Percentiles rank a stretch among this genome's conserved stretches.
Evolutionary conservation across 495 filamentous ascomycete genomes (phyloP).

Genomic region (Astrothelium macrocarpum): DNA sequence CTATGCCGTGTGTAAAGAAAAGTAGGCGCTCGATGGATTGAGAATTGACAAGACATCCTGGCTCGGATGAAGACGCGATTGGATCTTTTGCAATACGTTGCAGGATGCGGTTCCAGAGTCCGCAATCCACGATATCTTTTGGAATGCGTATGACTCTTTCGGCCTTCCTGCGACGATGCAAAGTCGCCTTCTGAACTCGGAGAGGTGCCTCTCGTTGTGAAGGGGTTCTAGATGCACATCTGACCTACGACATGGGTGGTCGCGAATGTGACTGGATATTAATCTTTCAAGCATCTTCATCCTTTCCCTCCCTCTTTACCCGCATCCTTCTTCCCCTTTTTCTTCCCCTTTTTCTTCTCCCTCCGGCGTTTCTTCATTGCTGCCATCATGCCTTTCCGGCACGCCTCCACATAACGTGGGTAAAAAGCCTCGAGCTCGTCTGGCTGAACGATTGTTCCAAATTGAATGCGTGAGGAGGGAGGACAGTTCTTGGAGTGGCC

Average conservation of each 20-base stretch:
- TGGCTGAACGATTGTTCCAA: slow-evolving; percentile 73
- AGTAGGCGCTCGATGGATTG: neutral
- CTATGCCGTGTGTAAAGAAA: neutral
- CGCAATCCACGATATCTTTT: neutral
- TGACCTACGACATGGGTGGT: neutral
- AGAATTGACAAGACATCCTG: neutral
- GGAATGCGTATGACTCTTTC: too few relatives aligned
- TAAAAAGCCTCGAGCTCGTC: slow-evolving; percentile 73
- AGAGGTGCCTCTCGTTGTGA: too few relatives aligned
- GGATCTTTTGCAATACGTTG: neutral
- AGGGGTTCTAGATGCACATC: too few relatives aligned
- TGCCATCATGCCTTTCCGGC: slow-evolving; percentile 71
- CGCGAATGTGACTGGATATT: neutral
- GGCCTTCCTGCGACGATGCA: too few relatives aligned
- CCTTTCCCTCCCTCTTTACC: neutral
- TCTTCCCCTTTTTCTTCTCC: slow-evolving; percentile 60
- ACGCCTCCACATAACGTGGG: slow-evolving; percentile 78
- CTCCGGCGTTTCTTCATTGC: slow-evolving; percentile 87
- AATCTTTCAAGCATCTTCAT: neutral
- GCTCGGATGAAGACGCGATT: neutral
- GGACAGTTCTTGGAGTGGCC: slow-evolving; percentile 45
- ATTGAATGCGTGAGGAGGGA: slow-evolving; percentile 56
- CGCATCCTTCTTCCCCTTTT: slow-evolving; percentile 52
- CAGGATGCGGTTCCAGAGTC: neutral
- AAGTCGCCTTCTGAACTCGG: too few relatives aligned